Conservation (phyloP, 108 stramenopile species). For the Cyclotella baltica region DNA sequence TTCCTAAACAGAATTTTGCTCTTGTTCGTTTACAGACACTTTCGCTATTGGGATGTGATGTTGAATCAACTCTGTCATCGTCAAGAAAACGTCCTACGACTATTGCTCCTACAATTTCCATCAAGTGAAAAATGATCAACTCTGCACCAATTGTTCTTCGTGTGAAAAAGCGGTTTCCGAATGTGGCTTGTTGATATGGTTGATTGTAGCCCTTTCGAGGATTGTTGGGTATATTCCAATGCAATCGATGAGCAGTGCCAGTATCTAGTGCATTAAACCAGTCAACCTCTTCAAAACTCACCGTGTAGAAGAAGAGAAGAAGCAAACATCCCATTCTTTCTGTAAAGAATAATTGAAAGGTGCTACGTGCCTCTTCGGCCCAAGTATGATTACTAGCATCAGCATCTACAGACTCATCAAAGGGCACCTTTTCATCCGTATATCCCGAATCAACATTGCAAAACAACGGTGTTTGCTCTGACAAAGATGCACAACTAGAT, state of each 20-base stretch:
- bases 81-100: slow-evolving; percentile 53
- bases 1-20: slow-evolving; percentile 30
- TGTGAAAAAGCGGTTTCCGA: slow-evolving; percentile 60
- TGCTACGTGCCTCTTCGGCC: slow-evolving; percentile 43
- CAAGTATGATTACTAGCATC: slow-evolving; percentile 48
- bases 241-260: not conserved
- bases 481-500: slow-evolving; percentile 3
- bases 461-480: slow-evolving; percentile 35
- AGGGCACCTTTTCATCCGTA: not conserved
- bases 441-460: slow-evolving; percentile 4
- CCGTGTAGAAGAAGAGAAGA: slow-evolving; percentile 62
- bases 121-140: slow-evolving; percentile 56
- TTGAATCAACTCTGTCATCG: not conserved
- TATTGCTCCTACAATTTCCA: slow-evolving; percentile 57
- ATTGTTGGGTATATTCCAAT: not conserved
- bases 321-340: slow-evolving; percentile 35
- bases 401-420: slow-evolving; percentile 1
- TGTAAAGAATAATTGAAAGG: slow-evolving; percentile 46
- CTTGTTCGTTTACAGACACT: slow-evolving; percentile 18
- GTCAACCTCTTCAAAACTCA: too few relatives aligned
- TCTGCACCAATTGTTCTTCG: slow-evolving; percentile 56
- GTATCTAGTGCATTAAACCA: too few relatives aligned
- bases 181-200: slow-evolving; percentile 67
- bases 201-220: slow-evolving; percentile 57
- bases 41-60: not conserved